These are phyloP conservation scores for Paraphaeosphaeria sporulosa DNA, from an alignment of 2,329 filamentous ascomycete genomes.

Conservation along the genomic window DNA sequence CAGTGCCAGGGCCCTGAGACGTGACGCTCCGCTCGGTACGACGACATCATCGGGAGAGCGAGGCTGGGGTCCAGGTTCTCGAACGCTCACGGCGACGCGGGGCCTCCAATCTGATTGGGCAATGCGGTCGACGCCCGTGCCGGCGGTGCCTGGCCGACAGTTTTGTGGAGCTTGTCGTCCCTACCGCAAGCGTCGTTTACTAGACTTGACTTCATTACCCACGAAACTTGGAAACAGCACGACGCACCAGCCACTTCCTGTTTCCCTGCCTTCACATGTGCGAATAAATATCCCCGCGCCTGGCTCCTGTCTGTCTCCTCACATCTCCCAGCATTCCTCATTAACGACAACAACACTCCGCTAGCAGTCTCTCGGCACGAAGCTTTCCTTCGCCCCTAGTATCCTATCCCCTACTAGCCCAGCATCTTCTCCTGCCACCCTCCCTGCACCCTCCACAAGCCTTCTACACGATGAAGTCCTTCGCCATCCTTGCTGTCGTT, in stretches of 20 bases:
- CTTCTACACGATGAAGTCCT: constrained; percentile 48
- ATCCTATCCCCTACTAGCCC: constrained; percentile 31
- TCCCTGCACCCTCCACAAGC: constrained; percentile 15
- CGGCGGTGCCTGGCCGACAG: background rate
- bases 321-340: constrained; percentile 16
- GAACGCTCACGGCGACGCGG: background rate
- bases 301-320: constrained; percentile 10
- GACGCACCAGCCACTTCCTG: constrained; percentile 18
- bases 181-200: constrained; percentile 1
- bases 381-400: constrained; percentile 14
- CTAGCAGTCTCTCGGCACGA: constrained; percentile 12
- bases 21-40: background rate
- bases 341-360: constrained; percentile 2
- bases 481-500: constrained; percentile 47
- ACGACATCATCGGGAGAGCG: background rate
- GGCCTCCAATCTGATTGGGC: background rate
- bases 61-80: too few relatives aligned
- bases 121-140: background rate
- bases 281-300: constrained; percentile 26
- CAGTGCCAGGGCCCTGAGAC: background rate
- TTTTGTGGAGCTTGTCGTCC: constrained; percentile 5
- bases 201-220: background rate
- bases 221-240: constrained; percentile 21
- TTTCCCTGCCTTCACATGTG: background rate
- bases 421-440: constrained; percentile 14